Percentiles rank a stretch among this genome's conserved stretches.
These are phyloP conservation scores for Fraxinus quadrangulata DNA, from an alignment of 257 asterid genomes.

Conservation along the genomic window DNA sequence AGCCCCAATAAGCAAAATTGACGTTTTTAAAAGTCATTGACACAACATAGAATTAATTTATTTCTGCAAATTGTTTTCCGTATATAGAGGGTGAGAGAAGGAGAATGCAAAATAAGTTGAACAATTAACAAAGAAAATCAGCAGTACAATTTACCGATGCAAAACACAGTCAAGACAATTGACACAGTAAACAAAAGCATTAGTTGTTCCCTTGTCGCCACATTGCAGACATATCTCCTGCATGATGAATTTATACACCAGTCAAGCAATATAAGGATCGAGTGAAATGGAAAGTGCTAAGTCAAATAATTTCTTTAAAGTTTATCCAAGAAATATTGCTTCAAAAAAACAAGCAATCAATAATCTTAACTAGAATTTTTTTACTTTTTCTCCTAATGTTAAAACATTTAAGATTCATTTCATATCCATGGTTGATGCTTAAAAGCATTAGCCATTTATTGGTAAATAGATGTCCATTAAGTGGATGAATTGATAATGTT, in stretches of 20 bases:
- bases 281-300: background rate
- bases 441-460: background rate
- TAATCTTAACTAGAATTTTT: background rate
- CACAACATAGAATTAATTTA: background rate
- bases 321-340: background rate
- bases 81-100: background rate
- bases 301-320: background rate
- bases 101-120: background rate
- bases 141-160: slow-evolving; percentile 54
- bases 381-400: background rate
- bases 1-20: background rate
- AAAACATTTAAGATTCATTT: background rate
- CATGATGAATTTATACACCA: slow-evolving; percentile 26
- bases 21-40: background rate
- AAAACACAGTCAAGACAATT: slow-evolving; percentile 53
- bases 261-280: background rate
- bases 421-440: background rate
- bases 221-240: slow-evolving; percentile 64
- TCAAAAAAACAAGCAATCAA: background rate
- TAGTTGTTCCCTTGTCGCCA: slow-evolving; percentile 56
- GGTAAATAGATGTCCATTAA: background rate
- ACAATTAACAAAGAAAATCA: background rate
- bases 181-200: slow-evolving; percentile 61
- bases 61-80: background rate
- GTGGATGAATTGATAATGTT: background rate